Conservation (phyloP, 768 basidiomycete genomes). For the Amanita molliuscula region DNA sequence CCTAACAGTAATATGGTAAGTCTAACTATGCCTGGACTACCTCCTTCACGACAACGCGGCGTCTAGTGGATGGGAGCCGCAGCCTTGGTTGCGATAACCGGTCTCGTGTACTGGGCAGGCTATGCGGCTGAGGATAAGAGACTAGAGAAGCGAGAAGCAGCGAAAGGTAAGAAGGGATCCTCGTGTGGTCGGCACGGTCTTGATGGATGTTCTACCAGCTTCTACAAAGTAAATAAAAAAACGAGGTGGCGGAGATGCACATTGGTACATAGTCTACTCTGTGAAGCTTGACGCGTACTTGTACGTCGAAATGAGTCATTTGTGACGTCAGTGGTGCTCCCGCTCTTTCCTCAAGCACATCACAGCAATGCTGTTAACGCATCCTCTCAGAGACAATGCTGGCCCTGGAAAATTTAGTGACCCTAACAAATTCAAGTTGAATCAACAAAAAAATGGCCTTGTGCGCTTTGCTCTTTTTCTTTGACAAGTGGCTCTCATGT, state of each 20-base stretch:
- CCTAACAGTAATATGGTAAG: constrained; percentile 6
- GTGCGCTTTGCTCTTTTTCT: background rate
- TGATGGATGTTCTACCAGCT: background rate
- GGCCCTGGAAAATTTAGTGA: background rate
- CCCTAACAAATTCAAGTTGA: constrained; percentile 2
- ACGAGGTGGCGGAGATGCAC: background rate
- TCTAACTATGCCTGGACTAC: background rate
- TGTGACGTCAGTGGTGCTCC: background rate
- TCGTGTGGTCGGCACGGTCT: background rate
- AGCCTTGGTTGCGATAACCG: constrained; percentile 15
- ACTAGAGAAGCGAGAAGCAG: constrained; percentile 4
- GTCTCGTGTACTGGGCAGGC: constrained; percentile 17
- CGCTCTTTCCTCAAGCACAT: too few relatives aligned
- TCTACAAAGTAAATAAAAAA: constrained; percentile 1
- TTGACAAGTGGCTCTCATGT: background rate
- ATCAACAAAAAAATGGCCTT: background rate
- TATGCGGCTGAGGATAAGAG: constrained; percentile 14
- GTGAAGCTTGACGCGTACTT: too few relatives aligned
- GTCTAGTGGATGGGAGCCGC: constrained; percentile 15
- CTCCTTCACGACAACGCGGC: background rate
- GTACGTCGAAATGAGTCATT: too few relatives aligned
- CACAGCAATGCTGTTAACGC: background rate
- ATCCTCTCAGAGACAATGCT: background rate
- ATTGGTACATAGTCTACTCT: too few relatives aligned
- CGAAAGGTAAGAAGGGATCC: constrained; percentile 1